A percentile compares a stretch with the other conserved stretches of the same genome.
These are phyloP conservation scores for Acer yangbiense DNA, from an alignment of 345 rosid species.

Conservation along the genomic window DNA sequence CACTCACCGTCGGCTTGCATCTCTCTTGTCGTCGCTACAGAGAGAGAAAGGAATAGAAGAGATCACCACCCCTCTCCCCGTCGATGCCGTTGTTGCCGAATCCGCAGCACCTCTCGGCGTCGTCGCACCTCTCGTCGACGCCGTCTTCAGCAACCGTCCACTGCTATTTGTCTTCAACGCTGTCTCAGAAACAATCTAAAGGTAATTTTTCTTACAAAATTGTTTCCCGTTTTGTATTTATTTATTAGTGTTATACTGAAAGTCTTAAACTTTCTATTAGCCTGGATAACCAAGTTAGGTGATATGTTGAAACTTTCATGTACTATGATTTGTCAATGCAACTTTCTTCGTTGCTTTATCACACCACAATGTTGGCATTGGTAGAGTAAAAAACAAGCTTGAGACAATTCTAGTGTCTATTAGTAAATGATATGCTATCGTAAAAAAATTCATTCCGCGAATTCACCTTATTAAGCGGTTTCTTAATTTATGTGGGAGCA, in stretches of 20 bases:
- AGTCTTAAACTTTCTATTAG: background rate
- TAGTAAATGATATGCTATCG: background rate
- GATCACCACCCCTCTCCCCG: no score
- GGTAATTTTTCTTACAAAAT: background rate
- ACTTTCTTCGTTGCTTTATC: background rate
- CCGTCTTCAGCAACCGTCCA: no score
- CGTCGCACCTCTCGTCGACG: no score
- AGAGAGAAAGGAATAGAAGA: no score
- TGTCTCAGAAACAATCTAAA: no score
- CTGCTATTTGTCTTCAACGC: no score
- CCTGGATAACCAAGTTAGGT: background rate
- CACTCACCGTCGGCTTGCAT: no score
- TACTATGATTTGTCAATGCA: background rate
- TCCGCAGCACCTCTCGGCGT: no score
- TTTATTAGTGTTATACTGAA: background rate
- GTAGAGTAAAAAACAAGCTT: background rate
- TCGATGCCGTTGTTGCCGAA: no score
- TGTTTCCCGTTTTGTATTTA: background rate
- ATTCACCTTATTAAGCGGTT: background rate
- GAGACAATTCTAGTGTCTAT: background rate
- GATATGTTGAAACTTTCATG: background rate
- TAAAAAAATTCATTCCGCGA: background rate
- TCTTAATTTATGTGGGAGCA: background rate
- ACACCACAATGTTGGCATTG: background rate
- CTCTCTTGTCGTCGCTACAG: no score